Percentiles rank a stretch among this genome's conserved stretches.
Conservation (phyloP, 2,329 filamentous ascomycete genomes). For the Didymella glomerata region DNA sequence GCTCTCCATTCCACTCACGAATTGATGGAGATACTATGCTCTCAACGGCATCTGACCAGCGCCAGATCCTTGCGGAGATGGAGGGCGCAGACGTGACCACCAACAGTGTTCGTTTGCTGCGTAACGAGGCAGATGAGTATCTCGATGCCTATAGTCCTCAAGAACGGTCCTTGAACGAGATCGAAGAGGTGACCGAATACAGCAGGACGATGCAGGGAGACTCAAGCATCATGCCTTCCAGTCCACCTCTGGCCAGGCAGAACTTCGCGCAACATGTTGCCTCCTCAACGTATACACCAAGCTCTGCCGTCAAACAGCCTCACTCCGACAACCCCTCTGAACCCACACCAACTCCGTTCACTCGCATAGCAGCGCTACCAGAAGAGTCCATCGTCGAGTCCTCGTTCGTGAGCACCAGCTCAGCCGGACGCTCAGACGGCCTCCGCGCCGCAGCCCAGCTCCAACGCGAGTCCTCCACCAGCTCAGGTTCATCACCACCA, state of each 20-base stretch:
- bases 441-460: slow-evolving; percentile 15
- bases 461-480: slow-evolving; percentile 19
- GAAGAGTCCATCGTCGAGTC: slow-evolving; percentile 7
- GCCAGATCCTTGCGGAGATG: slow-evolving; percentile 44
- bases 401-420: slow-evolving; percentile 17
- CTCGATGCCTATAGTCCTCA: slow-evolving; percentile 46
- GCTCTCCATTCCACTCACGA: slow-evolving; percentile 46
- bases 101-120: slow-evolving; percentile 42
- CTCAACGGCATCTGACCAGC: slow-evolving; percentile 44
- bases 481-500: slow-evolving; percentile 14
- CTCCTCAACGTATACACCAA: slow-evolving; percentile 24
- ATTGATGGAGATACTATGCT: slow-evolving; percentile 38
- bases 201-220: slow-evolving; percentile 35
- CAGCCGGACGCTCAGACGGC: slow-evolving; percentile 18
- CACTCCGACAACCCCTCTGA: slow-evolving; percentile 9
- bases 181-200: slow-evolving; percentile 48
- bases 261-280: slow-evolving; percentile 30
- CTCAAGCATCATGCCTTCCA: slow-evolving; percentile 31
- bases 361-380: slow-evolving; percentile 10
- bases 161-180: slow-evolving; percentile 43
- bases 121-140: slow-evolving; percentile 46
- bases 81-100: slow-evolving; percentile 35
- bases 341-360: slow-evolving; percentile 24
- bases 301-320: slow-evolving; percentile 5
- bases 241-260: slow-evolving; percentile 33